Conservation (phyloP, 2,329 filamentous ascomycete species). For the Cladobotryum protrusum region DNA sequence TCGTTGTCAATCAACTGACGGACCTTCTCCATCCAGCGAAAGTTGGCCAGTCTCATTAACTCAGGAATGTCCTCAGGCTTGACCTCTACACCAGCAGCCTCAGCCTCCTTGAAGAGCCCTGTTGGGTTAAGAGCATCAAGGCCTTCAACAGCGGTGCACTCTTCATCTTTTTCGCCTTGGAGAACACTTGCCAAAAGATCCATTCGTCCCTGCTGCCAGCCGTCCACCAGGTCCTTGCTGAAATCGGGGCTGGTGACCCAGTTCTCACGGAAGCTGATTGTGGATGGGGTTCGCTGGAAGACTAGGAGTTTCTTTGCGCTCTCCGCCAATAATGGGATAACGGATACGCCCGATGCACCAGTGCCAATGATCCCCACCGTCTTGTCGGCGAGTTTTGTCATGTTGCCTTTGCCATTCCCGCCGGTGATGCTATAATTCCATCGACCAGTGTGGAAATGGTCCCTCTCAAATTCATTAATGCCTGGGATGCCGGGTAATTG, state of each 20-base stretch:
- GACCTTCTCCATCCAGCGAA: conserved; percentile 29
- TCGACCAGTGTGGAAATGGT: not conserved
- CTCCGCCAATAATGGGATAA: not conserved
- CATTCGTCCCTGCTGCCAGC: not conserved
- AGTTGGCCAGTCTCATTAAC: conserved; percentile 31
- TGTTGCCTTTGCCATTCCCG: not conserved
- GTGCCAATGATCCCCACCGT: not conserved
- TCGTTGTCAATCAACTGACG: conserved; percentile 40
- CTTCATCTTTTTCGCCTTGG: not conserved
- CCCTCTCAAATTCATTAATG: not conserved
- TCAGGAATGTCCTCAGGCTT: conserved; percentile 17
- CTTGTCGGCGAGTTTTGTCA: not conserved
- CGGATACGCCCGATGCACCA: not conserved
- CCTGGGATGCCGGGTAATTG: not conserved
- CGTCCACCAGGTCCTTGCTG: not conserved
- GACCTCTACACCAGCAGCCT: not conserved
- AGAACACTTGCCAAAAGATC: not conserved
- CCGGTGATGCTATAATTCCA: not conserved
- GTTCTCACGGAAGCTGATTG: not conserved
- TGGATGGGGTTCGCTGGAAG: not conserved
- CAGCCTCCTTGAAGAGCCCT: not conserved
- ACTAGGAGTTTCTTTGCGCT: not conserved
- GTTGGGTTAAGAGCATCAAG: not conserved
- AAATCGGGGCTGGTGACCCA: not conserved
- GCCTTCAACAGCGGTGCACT: not conserved